These are phyloP conservation scores for Jaltomata sinuosa DNA, from an alignment of 257 asterid species.

Conservation along the genomic window DNA sequence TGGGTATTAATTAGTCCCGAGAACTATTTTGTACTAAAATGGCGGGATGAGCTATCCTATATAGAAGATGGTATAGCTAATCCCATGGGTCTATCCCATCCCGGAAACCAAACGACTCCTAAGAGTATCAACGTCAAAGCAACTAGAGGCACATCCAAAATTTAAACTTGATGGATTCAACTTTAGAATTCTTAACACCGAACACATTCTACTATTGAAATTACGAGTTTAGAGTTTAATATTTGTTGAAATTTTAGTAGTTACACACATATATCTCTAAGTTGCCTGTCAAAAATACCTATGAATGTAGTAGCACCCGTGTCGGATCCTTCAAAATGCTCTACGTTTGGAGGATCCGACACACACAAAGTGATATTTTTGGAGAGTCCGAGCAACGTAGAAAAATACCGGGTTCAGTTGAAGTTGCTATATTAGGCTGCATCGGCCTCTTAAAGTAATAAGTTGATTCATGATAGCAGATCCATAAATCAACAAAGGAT, in stretches of 20 bases:
- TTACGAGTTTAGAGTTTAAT: background rate
- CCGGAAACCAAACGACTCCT: background rate
- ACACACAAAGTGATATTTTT: too few species aligned
- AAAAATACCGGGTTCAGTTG: background rate
- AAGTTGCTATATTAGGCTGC: background rate
- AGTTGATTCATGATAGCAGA: background rate
- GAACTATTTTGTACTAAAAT: background rate
- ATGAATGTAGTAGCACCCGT: too few species aligned
- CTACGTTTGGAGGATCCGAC: too few species aligned
- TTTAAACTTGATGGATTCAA: background rate
- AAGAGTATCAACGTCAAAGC: background rate
- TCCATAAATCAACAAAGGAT: background rate
- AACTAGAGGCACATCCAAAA: background rate
- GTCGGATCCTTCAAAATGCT: too few species aligned
- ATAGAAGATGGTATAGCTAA: background rate
- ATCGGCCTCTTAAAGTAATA: background rate
- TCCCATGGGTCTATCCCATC: background rate
- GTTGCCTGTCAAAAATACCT: background rate
- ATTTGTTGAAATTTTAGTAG: background rate
- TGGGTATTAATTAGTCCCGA: background rate
- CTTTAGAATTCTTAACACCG: background rate
- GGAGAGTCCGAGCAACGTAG: too few species aligned
- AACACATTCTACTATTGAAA: background rate
- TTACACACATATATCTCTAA: background rate
- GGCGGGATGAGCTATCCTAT: too few species aligned